Percentiles rank a stretch among this genome's conserved stretches.
phyloP scores from a whole-genome alignment of 2,329 filamentous ascomycete genomes.

The Ceratocystis colombiana region DNA sequence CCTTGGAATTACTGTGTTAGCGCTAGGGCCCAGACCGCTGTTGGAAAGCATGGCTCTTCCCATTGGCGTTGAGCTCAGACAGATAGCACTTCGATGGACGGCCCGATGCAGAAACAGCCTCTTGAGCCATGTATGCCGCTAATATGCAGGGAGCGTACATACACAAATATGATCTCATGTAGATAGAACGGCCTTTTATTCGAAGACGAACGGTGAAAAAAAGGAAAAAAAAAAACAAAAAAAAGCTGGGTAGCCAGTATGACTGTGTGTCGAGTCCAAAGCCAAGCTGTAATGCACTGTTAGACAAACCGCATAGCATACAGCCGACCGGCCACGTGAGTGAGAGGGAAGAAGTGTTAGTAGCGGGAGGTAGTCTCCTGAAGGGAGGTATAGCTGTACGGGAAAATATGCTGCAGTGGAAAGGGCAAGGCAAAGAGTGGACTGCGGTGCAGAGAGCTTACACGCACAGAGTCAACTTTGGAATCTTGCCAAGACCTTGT shows the following conservation, averaged over 20 bases:
- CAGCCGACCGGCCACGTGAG: neutral
- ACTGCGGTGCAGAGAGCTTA: too few species aligned
- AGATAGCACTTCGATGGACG: neutral
- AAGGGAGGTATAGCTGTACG: neutral
- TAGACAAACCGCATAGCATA: neutral
- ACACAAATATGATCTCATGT: neutral
- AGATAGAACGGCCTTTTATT: neutral
- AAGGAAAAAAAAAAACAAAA: too few species aligned
- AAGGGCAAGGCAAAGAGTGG: too few species aligned
- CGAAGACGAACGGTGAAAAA: neutral
- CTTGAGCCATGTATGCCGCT: neutral
- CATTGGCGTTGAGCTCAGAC: neutral
- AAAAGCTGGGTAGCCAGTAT: neutral
- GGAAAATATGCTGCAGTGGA: neutral
- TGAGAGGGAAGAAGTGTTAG: neutral
- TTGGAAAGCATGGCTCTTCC: neutral
- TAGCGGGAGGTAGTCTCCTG: too few species aligned
- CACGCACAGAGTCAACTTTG: too few species aligned
- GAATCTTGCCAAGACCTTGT: too few species aligned
- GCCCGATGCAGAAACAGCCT: constrained; percentile 10
- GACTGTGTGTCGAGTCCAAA: neutral
- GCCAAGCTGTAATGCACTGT: neutral
- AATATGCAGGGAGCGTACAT: neutral
- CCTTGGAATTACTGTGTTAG: neutral
- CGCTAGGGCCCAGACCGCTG: neutral